These are phyloP conservation scores for Cucurbita moschata DNA, from an alignment of 306 rosid genomes.

Conservation along the genomic window DNA sequence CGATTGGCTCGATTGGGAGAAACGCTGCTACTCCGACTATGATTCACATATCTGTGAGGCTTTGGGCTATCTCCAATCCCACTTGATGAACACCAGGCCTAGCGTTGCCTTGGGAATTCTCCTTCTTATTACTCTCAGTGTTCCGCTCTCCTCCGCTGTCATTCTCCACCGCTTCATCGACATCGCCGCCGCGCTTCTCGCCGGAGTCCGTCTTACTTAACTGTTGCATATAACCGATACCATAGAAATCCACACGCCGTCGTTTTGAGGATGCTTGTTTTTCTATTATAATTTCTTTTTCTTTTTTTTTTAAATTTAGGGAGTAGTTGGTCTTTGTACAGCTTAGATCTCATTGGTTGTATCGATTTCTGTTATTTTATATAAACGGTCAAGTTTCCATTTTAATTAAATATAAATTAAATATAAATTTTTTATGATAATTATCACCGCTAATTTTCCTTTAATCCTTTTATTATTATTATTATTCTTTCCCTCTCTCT, in stretches of 20 bases:
- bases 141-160: slow-evolving; percentile 9
- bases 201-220: background rate
- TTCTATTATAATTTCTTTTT: too few species aligned
- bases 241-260: background rate
- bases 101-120: slow-evolving; percentile 16
- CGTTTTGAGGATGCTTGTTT: background rate
- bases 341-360: background rate
- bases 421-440: too few species aligned
- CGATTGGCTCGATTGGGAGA: slow-evolving; percentile 25
- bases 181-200: slow-evolving; percentile 3
- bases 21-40: slow-evolving; percentile 7
- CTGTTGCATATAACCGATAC: background rate
- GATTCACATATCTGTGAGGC: slow-evolving; percentile 12
- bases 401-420: too few species aligned
- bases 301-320: background rate
- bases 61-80: slow-evolving; percentile 14
- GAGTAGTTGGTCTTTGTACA: background rate
- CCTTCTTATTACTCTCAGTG: slow-evolving; percentile 3
- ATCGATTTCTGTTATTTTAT: background rate
- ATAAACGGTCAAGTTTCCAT: background rate
- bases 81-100: slow-evolving; percentile 21
- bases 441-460: too few species aligned
- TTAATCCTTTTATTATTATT: too few species aligned
- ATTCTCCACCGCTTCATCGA: background rate
- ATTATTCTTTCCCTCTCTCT: too few species aligned